Evolutionary conservation across 768 basidiomycete genomes (phyloP).

Genomic region (Rhizopogon vesiculosus): DNA sequence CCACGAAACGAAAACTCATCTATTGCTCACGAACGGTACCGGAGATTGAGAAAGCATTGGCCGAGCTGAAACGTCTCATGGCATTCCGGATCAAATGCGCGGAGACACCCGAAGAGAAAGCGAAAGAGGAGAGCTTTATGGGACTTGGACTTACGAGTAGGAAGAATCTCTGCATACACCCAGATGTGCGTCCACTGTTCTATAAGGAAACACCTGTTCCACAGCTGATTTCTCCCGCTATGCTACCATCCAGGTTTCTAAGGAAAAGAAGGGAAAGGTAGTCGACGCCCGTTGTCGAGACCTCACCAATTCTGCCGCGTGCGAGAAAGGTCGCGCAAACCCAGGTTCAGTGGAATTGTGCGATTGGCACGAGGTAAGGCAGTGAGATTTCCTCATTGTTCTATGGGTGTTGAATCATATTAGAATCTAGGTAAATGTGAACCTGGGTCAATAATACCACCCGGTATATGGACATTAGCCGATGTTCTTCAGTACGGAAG

Average conservation of each 20-base stretch:
- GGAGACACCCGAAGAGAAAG: conserved; percentile 67
- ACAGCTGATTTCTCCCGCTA: background rate
- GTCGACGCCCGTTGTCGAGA: conserved; percentile 98
- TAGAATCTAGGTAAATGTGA: conserved; percentile 84
- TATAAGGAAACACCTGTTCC: background rate
- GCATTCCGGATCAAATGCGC: conserved; percentile 74
- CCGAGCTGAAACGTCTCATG: conserved; percentile 92
- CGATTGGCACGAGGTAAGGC: conserved; percentile 89
- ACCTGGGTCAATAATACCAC: conserved; percentile 73
- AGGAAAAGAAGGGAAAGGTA: conserved; percentile 97
- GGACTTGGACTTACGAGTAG: conserved; percentile 93
- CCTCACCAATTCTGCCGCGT: conserved; percentile 78
- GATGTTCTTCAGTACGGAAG: conserved; percentile 88
- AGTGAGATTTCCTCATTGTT: conserved; percentile 2
- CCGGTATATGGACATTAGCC: conserved; percentile 91
- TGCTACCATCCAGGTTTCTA: conserved; percentile 62
- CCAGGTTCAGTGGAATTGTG: conserved; percentile 92
- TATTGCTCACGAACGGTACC: conserved; percentile 99
- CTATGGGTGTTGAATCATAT: background rate
- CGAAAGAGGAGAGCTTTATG: conserved; percentile 77
- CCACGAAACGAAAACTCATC: conserved; percentile 88
- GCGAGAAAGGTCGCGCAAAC: conserved; percentile 78
- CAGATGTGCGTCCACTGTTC: conserved; percentile 56
- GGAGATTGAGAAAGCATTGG: conserved; percentile 97
- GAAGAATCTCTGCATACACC: conserved; percentile 95